These are phyloP conservation scores for Aspergillus steynii DNA, from an alignment of 495 filamentous ascomycete species.

Conservation along the genomic window DNA sequence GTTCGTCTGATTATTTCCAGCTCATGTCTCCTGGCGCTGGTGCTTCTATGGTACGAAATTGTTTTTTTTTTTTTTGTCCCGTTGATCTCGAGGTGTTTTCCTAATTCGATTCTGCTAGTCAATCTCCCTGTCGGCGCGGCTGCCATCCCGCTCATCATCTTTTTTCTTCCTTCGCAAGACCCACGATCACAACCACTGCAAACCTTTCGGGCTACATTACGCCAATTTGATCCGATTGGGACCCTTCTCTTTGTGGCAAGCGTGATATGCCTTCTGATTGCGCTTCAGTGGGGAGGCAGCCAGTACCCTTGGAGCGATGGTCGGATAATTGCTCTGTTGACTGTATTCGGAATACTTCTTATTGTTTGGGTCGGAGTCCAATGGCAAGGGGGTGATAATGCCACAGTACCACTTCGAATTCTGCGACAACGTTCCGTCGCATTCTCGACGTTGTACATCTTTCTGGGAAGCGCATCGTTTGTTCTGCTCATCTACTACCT, in stretches of 20 bases:
- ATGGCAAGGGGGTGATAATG: constrained; percentile 47
- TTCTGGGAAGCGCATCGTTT: constrained; percentile 45
- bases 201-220: constrained; percentile 32
- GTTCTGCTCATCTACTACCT: constrained; percentile 61
- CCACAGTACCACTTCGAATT: constrained; percentile 64
- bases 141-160: constrained; percentile 46
- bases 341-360: constrained; percentile 47
- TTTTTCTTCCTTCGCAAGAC: constrained; percentile 45
- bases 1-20: constrained; percentile 4
- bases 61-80: constrained; percentile 37
- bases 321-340: constrained; percentile 50
- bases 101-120: constrained; percentile 35
- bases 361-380: constrained; percentile 48
- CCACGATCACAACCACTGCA: constrained; percentile 25
- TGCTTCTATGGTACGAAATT: constrained; percentile 58
- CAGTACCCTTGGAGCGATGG: constrained; percentile 53
- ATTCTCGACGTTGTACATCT: constrained; percentile 44
- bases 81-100: constrained; percentile 15
- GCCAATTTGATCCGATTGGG: constrained; percentile 51
- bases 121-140: constrained; percentile 57
- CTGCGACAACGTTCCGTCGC: constrained; percentile 53
- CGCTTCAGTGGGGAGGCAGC: constrained; percentile 21
- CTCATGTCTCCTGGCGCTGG: constrained; percentile 65
- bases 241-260: constrained; percentile 12
- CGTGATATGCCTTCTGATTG: constrained; percentile 18